Evolutionary conservation across 805 yeast genomes (phyloP), one percentile per base, ranked within the genome.

Genomic region (Schwanniomyces vanrijiae): DNA sequence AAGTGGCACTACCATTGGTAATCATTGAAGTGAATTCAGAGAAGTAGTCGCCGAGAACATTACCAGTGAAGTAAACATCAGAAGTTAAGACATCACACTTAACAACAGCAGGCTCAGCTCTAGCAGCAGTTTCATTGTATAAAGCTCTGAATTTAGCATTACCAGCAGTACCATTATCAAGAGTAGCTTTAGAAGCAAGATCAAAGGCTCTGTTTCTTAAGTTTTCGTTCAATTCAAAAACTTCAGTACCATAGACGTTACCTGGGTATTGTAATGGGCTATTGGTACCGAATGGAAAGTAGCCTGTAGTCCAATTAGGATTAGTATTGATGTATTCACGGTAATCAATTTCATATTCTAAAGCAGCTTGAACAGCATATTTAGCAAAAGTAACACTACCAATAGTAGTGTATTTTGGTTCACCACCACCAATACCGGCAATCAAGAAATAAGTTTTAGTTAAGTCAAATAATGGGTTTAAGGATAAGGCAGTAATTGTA

Each of bases 341-440:
- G 51, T 82, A 73, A 58, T 77, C 84, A 24, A 81, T 71, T 63
- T 81, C 80, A 61, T 82, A 81, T 60, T 80, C 83, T 46, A 82
- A 69, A 25, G 73, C 84, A 43, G 78, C 84, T 58, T 81, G 85
- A 43, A 83, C 79, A 8, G 86, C 84, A 61, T 69, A 83, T 55
- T 75, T 77, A 33, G 86, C 76, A 55, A 80, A 80, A 1, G 85
- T 76, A 42, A 78, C 87, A 19, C 83, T 76, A 33, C 86, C 88
- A 45, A 82, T 56, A 24, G 86, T 77, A 45, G 81, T 82, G 52
- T 66, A 59, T 37, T 67, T 51, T 25, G 88, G 88, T 52, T 80
- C 76, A 46, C 83, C 80, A 49, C 87, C 88, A 10, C 82, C 86
- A 58, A 83, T 83, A 60, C 88, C 88, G 19, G 84, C 83, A 50